phyloP scores from a whole-genome alignment of 257 asterid genomes.

The Solanum piurae region DNA sequence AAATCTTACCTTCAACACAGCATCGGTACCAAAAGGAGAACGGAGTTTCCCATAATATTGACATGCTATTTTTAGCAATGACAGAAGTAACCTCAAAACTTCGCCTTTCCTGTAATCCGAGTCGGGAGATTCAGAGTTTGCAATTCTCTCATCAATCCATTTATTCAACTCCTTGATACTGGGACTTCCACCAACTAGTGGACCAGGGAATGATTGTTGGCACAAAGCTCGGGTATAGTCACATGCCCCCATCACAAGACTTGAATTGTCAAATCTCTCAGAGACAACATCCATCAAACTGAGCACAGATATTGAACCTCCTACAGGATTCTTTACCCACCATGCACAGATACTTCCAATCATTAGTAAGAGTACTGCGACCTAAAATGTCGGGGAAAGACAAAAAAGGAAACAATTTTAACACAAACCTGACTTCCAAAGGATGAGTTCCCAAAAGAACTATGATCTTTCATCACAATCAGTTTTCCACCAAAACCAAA shows the following conservation, averaged over 20 bases:
- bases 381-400: not conserved
- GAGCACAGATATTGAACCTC: constrained; percentile 61
- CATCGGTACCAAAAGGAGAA: constrained; percentile 79
- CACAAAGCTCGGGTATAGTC: constrained; percentile 58
- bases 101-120: constrained; percentile 49
- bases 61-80: constrained; percentile 73
- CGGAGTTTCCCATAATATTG: constrained; percentile 87
- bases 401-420: not conserved
- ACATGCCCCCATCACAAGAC: constrained; percentile 31
- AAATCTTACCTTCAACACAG: constrained; percentile 40
- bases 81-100: constrained; percentile 62
- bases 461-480: constrained; percentile 54
- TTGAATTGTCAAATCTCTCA: constrained; percentile 29
- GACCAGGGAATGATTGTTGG: constrained; percentile 71
- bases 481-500: constrained; percentile 98
- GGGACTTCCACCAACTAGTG: constrained; percentile 79
- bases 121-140: constrained; percentile 30
- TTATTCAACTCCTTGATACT: constrained; percentile 70
- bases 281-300: constrained; percentile 61
- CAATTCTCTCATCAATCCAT: constrained; percentile 86
- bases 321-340: constrained; percentile 47
- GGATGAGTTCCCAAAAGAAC: constrained; percentile 32
- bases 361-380: not conserved
- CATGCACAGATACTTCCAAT: constrained; percentile 11
- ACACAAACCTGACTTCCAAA: constrained; percentile 70